phyloP scores from a whole-genome alignment of 345 rosid species.

The Eucalyptus fibrosa region DNA sequence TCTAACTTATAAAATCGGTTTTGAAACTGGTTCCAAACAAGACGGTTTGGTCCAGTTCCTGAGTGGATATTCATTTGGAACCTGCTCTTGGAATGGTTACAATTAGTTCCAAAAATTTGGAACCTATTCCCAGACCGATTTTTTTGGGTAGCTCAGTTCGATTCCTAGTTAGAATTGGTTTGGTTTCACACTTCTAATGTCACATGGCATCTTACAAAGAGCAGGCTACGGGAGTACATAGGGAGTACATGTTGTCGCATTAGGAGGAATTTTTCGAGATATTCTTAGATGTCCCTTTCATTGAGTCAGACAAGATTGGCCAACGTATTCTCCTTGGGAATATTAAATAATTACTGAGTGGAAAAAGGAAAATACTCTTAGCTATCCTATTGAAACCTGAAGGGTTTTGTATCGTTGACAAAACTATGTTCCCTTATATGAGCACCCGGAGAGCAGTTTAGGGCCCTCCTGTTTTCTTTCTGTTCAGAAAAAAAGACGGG shows the following conservation, averaged over 20 bases:
- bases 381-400: background rate
- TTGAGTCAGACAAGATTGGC: background rate
- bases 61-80: background rate
- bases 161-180: background rate
- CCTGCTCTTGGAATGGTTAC: fast-evolving
- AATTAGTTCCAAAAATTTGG: too few relatives aligned
- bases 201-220: background rate
- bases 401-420: background rate
- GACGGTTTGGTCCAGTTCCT: fast-evolving
- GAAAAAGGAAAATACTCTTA: background rate
- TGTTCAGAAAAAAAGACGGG: background rate
- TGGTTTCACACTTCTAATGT: too few relatives aligned
- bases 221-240: background rate
- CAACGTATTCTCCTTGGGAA: background rate
- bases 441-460: background rate
- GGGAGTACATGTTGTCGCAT: background rate
- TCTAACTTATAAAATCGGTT: too few relatives aligned
- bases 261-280: background rate
- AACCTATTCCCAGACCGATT: too few relatives aligned
- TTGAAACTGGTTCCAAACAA: too few relatives aligned
- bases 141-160: too few relatives aligned
- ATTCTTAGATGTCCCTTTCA: background rate
- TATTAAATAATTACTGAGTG: background rate
- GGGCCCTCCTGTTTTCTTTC: background rate
- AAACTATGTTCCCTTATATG: background rate